Base-by-base conservation (phyloP, 2,329 filamentous ascomycete genomes). In the Talaromyces sp. region DNA sequence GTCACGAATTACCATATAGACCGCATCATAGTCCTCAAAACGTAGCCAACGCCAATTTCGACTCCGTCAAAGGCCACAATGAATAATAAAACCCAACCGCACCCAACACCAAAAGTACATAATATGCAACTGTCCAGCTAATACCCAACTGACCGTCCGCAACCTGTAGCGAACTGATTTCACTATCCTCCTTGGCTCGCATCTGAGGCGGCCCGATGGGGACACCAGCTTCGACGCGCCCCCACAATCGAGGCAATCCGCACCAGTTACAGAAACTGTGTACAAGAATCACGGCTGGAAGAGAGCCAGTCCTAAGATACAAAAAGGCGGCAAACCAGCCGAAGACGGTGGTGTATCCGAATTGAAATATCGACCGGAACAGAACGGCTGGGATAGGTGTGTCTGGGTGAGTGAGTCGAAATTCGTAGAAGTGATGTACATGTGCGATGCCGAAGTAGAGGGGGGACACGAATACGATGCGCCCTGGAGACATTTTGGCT, bases 391-490 rank as follows among this genome's bases (percentile, higher is more conserved):
- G 69, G 13, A 89, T 73, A 0, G 91, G 86, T 1, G 89, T 87
- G 68, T 87, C 83, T 9, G 92, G 91, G 71, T 96, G 87, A 1
- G 90, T 91, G 65, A 96, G 83, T 64, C 90, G 86, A 78, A 96
- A 97, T 79, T 98, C 95, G 81, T 97, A 96, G 76, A 96, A 92
- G 79, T 99, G 95, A 79, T 99, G 94, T 57, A 96, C 79, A 79
- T 99, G 95, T 8, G 95, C 93, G 52, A 97, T 87, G 61, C 94
- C 94, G 74, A 98, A 98, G 76, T 97, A 89, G 11, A 97, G 81
- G 7, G 94, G 94, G 1, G 92, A 91, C 11, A 92, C 80, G 79
- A 96, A 92, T 73, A 96, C 86, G 69, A 91, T 92, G 2, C 73
- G 79, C 3, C 75, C 73, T 0, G 81, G 76, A 50, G 84, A 83